Evolutionary conservation across 805 yeast species (phyloP), one percentile per base, ranked within the genome.

Genomic region (Wickerhamomyces alni): DNA sequence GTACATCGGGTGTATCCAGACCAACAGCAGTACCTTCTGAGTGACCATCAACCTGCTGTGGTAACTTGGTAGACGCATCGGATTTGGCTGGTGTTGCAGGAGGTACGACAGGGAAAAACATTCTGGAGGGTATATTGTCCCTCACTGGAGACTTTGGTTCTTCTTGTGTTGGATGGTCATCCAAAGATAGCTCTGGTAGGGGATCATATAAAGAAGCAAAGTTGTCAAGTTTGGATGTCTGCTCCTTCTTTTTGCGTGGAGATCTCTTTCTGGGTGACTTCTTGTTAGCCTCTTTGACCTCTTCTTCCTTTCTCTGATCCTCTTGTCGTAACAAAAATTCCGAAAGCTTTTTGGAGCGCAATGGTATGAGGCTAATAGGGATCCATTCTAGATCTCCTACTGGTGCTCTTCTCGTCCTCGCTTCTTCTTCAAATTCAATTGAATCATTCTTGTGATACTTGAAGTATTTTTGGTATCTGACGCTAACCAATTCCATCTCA

Each of bases 321-420:
- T 17, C 17, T 26, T 18, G 12, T 26, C 19, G 16, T 39, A 8
- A 11, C 16, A 28, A 11, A 18, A 25, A 41, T 5, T 17, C 18
- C 17, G 11, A 17, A 16, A 36, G 35, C 2, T 26, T 34, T 7
- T 31, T 15, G 5, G 33, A 32, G 3, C 25, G 8, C 5, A 18
- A 10, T 5, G 43, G 37, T 1, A 44, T 25, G 2, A 44, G 22
- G 4, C 22, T 34, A 10, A 16, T 10, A 5, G 47, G 47, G 3
- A 44, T 19, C 39, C 40, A 44, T 11, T 33, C 30, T 6, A 44
- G 28, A 15, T 44, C 44, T 9, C 47, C 47, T 8, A 41, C 35
- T 18, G 37, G 39, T 24, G 34, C 39, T 17, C 39, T 38, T 8
- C 40, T 42, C 15, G 39, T 41, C 9, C 9, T 18, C 13, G 26